These are phyloP conservation scores for Prunus mume DNA, from an alignment of 306 rosid genomes.

Conservation along the genomic window DNA sequence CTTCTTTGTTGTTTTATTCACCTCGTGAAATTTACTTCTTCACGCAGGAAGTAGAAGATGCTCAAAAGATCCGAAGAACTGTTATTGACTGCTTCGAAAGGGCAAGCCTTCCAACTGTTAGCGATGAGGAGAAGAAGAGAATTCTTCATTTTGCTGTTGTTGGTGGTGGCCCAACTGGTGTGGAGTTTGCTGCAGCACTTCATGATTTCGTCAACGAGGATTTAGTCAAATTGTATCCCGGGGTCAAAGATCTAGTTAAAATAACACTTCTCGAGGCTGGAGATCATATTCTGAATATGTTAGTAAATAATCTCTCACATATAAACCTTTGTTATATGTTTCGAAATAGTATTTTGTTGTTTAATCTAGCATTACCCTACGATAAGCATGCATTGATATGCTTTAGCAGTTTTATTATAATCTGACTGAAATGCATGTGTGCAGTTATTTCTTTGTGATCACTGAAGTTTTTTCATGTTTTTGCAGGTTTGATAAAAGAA, in stretches of 20 bases:
- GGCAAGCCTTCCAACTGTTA: slow-evolving; percentile 71
- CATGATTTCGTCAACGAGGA: slow-evolving; percentile 91
- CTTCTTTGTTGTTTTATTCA: slow-evolving; percentile 8
- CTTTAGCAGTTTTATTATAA: neutral
- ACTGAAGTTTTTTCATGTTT: slow-evolving; percentile 1
- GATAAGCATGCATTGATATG: no score
- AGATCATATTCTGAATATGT: slow-evolving; percentile 87
- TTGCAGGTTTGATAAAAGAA: slow-evolving; percentile 94
- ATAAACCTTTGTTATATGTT: slow-evolving; percentile 3
- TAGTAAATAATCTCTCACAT: slow-evolving; percentile 26
- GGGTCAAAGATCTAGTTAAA: slow-evolving; percentile 61
- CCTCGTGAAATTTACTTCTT: slow-evolving; percentile 11
- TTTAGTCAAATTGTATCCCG: slow-evolving; percentile 72
- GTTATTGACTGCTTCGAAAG: slow-evolving; percentile 92
- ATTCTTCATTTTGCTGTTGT: slow-evolving; percentile 96
- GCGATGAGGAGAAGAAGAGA: slow-evolving; percentile 81
- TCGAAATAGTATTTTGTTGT: neutral
- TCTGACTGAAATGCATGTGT: neutral
- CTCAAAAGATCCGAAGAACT: slow-evolving; percentile 88
- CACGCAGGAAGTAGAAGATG: slow-evolving; percentile 96
- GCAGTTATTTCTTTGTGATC: neutral
- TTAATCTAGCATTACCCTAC: neutral
- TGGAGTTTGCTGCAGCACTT: slow-evolving; percentile 96
- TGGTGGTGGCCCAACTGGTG: slow-evolving; percentile 99
- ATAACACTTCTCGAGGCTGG: slow-evolving; percentile 94